Percentiles rank a stretch among this genome's conserved stretches.
Evolutionary conservation across 2,329 filamentous ascomycete species (phyloP).

Genomic region (Hirsutella minnesotensis): DNA sequence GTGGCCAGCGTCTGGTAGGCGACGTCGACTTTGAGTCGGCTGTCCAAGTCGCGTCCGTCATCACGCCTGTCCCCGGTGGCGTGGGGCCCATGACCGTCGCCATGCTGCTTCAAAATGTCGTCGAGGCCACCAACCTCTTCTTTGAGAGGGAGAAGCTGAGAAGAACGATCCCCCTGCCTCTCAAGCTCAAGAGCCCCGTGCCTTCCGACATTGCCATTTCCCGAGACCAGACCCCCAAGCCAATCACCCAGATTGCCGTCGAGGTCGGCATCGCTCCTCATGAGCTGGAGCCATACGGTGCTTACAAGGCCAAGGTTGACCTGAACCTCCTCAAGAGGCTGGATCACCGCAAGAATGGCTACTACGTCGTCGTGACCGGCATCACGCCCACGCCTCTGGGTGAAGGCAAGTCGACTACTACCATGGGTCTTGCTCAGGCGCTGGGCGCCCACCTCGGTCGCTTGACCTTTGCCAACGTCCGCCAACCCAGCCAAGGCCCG

Average conservation of each 20-base stretch:
- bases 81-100: conserved; percentile 98
- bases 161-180: conserved; percentile 67
- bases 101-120: conserved; percentile 93
- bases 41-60: conserved; percentile 73
- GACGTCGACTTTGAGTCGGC: conserved; percentile 90
- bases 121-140: conserved; percentile 70
- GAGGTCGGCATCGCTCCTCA: conserved; percentile 82
- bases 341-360: conserved; percentile 75
- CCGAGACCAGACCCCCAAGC: conserved; percentile 80
- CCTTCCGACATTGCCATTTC: conserved; percentile 96
- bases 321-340: conserved; percentile 72
- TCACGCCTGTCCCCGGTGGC: conserved; percentile 92
- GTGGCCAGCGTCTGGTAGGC: conserved; percentile 81
- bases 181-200: conserved; percentile 69
- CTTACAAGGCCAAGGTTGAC: conserved; percentile 93
- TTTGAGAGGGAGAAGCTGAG: conserved; percentile 76
- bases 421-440: conserved; percentile 88
- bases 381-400: conserved; percentile 95
- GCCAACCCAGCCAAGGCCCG: conserved; percentile 91
- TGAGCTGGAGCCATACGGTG: conserved; percentile 88
- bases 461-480: conserved; percentile 89
- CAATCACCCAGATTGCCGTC: conserved; percentile 69
- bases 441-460: conserved; percentile 79
- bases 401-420: conserved; percentile 97
- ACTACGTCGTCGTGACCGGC: conserved; percentile 85